phyloP scores from a whole-genome alignment of 345 rosid genomes.

The Lepidium africanum region DNA sequence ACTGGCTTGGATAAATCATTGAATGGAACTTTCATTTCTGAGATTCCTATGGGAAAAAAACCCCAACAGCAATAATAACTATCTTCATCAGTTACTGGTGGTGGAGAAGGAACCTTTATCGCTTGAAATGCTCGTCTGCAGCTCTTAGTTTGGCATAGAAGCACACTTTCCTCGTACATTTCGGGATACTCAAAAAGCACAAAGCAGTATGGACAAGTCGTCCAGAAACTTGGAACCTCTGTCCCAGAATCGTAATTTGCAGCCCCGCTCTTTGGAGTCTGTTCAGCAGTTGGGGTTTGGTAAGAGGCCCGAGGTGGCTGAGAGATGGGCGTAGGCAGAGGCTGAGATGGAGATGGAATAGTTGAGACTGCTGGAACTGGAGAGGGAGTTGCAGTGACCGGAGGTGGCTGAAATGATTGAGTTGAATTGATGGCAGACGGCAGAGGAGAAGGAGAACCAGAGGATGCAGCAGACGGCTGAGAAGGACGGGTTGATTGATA shows the following conservation, averaged over 20 bases:
- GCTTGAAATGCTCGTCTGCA: conserved; percentile 86
- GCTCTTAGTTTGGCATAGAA: conserved; percentile 51
- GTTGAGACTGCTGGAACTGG: conserved; percentile 9
- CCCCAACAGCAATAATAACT: conserved; percentile 74
- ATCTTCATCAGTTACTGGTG: conserved; percentile 50
- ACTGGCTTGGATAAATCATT: conserved; percentile 10
- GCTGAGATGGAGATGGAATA: conserved; percentile 1
- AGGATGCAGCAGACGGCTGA: conserved; percentile 5
- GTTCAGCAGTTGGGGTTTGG: conserved; percentile 16
- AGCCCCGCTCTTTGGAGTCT: conserved; percentile 3
- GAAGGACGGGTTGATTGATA: conserved; percentile 1
- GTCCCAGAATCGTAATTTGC: conserved; percentile 15
- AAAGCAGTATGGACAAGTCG: conserved; percentile 83
- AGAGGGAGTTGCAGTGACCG: conserved; percentile 3
- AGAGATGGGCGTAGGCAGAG: background rate
- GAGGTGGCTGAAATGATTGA: conserved; percentile 7
- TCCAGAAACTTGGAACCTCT: conserved; percentile 61
- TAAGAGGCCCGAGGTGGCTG: conserved; percentile 5
- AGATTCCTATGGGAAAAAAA: conserved; percentile 62
- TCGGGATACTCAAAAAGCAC: conserved; percentile 65
- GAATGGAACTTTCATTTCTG: conserved; percentile 24
- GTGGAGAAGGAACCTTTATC: conserved; percentile 47
- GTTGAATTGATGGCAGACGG: conserved; percentile 6
- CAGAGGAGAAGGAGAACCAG: background rate
- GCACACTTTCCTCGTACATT: conserved; percentile 63